Conservation (phyloP, 257 asterid species). For the Rubia yunnanensis region DNA sequence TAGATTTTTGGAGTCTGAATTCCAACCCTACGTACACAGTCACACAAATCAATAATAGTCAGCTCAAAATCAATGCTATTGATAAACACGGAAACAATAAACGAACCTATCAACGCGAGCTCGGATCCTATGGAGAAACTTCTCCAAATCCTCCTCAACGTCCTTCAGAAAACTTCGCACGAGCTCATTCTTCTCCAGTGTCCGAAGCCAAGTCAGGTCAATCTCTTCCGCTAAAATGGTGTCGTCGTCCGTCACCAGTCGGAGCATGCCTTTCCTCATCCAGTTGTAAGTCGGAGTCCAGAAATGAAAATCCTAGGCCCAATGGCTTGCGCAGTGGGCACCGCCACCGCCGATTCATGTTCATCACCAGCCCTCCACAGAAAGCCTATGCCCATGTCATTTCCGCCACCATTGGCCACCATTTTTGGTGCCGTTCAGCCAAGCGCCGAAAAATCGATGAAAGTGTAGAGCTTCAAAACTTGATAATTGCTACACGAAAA, state of each 20-base stretch:
- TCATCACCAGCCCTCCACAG: no score
- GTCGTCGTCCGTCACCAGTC: conserved; percentile 53
- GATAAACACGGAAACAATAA: no score
- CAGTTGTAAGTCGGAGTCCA: conserved; percentile 78
- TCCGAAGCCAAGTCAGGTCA: background rate
- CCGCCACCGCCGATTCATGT: no score
- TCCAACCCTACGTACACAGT: conserved; percentile 47
- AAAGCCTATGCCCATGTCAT: no score
- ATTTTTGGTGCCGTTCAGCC: no score
- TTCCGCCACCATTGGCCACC: background rate
- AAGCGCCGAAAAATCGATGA: no score
- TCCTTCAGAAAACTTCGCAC: conserved; percentile 50
- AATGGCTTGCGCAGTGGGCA: background rate
- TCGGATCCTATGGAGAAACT: conserved; percentile 57
- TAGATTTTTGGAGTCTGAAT: conserved; percentile 72
- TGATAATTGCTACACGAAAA: no score
- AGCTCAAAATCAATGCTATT: no score
- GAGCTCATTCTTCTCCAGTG: conserved; percentile 18
- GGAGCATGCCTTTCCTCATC: no score
- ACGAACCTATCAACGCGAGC: conserved; percentile 66
- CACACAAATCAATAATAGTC: no score
- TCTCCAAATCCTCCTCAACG: no score
- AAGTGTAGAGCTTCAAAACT: no score
- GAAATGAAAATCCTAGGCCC: conserved; percentile 5
- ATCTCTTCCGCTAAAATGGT: background rate